phyloP scores from a whole-genome alignment of 164 flowering plant species.

The Houttuynia cordata region DNA sequence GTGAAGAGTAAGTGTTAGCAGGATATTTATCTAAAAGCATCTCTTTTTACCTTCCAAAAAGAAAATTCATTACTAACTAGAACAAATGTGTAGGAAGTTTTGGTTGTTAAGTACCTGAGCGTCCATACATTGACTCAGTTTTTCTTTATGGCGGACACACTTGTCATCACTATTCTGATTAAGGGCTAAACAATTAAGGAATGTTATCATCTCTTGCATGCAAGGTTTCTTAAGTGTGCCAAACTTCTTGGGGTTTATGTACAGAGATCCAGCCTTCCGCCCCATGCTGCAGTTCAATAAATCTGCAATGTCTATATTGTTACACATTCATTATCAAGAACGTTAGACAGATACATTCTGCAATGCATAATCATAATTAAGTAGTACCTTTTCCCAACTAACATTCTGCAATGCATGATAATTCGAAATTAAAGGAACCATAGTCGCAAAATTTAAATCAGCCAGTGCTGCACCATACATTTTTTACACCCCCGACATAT shows the following conservation, averaged over 20 bases:
- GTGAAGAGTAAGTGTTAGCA: no score
- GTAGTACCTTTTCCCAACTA: no score
- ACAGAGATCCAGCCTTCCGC: constrained; percentile 37
- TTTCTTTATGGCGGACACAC: constrained; percentile 50
- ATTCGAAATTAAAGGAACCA: no score
- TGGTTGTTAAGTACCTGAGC: constrained; percentile 38
- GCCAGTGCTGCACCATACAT: no score
- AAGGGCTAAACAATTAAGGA: constrained; percentile 62
- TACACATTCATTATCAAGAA: not conserved
- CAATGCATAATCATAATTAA: no score
- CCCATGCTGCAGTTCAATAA: constrained; percentile 32
- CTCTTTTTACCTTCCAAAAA: not conserved
- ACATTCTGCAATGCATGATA: no score
- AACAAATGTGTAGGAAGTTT: not conserved
- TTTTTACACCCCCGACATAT: no score
- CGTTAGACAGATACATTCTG: not conserved
- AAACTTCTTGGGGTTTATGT: constrained; percentile 16
- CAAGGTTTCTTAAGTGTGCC: constrained; percentile 19
- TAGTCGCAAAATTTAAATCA: no score
- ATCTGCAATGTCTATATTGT: not conserved
- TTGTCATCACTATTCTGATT: constrained; percentile 43
- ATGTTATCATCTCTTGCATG: constrained; percentile 70
- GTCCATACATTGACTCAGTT: constrained; percentile 53
- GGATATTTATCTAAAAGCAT: no score
- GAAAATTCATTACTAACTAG: not conserved